Conservation (phyloP, 176 grass and related monocot species). For the Chrysopogon serrulatus region DNA sequence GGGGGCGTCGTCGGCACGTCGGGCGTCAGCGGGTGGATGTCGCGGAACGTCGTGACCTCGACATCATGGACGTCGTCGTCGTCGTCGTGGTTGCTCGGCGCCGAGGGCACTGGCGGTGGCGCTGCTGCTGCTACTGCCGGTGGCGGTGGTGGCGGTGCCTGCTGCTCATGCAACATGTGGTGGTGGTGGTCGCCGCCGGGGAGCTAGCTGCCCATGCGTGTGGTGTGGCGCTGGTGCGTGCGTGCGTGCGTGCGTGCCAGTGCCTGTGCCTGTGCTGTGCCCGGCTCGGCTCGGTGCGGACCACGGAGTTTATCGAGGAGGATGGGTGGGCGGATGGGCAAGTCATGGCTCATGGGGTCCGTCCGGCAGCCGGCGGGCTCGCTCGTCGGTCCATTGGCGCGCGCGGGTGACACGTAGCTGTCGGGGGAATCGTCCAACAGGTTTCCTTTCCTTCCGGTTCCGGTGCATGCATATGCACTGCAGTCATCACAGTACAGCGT, state of each 20-base stretch:
- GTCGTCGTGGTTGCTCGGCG: neutral
- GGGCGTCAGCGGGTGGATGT: slow-evolving; percentile 64
- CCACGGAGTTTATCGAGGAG: slow-evolving; percentile 1
- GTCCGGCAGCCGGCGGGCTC: too few species aligned
- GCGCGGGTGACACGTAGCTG: slow-evolving; percentile 32
- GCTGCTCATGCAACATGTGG: slow-evolving; percentile 61
- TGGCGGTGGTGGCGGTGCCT: neutral
- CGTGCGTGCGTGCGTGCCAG: too few species aligned
- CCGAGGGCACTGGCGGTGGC: neutral
- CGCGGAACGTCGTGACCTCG: slow-evolving; percentile 50
- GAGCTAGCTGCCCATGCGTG: slow-evolving; percentile 20
- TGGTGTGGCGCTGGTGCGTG: neutral
- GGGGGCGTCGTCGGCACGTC: slow-evolving; percentile 13
- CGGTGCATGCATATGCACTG: neutral
- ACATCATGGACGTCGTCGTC: neutral
- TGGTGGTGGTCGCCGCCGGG: neutral
- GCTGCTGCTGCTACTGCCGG: neutral
- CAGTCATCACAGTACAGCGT: neutral
- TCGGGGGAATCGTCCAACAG: neutral
- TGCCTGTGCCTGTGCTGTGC: too few species aligned
- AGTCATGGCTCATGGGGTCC: neutral
- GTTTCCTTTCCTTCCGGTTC: too few species aligned
- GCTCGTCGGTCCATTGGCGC: slow-evolving; percentile 42
- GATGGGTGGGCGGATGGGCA: neutral
- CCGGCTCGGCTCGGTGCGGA: neutral